A percentile compares a stretch with the other conserved stretches of the same genome.
These are phyloP conservation scores for Capsella rubella DNA, from an alignment of 441 rosid species.

Conservation along the genomic window DNA sequence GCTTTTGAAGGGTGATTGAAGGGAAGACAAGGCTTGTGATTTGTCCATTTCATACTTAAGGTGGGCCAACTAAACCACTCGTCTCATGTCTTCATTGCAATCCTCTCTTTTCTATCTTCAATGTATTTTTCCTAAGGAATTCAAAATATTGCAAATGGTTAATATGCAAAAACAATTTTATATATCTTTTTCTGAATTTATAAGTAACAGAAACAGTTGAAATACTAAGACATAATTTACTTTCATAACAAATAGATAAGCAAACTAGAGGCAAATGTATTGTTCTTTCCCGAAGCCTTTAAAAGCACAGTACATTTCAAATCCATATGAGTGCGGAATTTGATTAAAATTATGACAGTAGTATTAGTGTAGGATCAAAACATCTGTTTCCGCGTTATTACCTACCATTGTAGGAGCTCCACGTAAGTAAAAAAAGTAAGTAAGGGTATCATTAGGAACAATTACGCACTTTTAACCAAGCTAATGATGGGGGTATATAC, in stretches of 20 bases:
- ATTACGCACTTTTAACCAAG: constrained; percentile 38
- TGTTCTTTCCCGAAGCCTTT: no score
- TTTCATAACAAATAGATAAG: neutral
- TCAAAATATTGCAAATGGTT: constrained; percentile 1
- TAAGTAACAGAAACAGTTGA: neutral
- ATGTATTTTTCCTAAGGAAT: constrained; percentile 1
- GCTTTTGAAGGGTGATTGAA: constrained; percentile 43
- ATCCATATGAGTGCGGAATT: constrained; percentile 16
- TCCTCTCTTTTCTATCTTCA: neutral
- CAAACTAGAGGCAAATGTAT: no score
- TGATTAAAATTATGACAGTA: constrained; percentile 27
- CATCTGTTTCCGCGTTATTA: constrained; percentile 10
- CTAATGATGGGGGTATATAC: constrained; percentile 29
- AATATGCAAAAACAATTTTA: neutral
- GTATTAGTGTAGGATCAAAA: constrained; percentile 16
- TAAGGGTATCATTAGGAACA: constrained; percentile 37
- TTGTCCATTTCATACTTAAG: constrained; percentile 46
- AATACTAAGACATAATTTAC: neutral
- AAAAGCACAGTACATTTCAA: neutral
- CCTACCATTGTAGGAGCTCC: constrained; percentile 37
- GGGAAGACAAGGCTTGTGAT: constrained; percentile 45
- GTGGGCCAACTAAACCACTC: constrained; percentile 40
- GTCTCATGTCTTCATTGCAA: constrained; percentile 31
- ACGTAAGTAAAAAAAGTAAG: constrained; percentile 38
- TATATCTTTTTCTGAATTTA: neutral